Evolutionary conservation across 2,329 filamentous ascomycete genomes (phyloP).

Genomic region (Neonectria magnoliae): DNA sequence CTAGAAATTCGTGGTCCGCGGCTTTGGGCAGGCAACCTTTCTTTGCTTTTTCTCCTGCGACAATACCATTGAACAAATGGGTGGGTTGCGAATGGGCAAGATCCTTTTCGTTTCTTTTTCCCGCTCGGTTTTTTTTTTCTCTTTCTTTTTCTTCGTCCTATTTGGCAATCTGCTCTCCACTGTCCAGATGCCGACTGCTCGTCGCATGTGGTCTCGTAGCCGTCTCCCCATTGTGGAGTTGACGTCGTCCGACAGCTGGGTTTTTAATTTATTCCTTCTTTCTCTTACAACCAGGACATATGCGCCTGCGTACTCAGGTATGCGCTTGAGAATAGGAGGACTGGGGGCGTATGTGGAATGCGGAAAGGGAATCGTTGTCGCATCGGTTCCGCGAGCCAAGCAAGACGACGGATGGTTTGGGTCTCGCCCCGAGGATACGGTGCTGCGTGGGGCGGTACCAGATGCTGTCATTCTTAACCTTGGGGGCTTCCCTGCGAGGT

Average conservation of each 20-base stretch:
- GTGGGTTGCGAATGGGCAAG: neutral
- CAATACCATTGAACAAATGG: neutral
- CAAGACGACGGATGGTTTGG: neutral
- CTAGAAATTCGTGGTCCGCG: neutral
- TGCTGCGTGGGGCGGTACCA: neutral
- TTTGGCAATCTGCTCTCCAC: neutral
- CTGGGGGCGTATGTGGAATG: neutral
- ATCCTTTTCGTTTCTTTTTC: slow-evolving; percentile 4
- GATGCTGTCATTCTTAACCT: neutral
- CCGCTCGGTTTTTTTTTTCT: slow-evolving; percentile 1
- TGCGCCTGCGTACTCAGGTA: neutral
- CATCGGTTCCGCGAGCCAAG: neutral
- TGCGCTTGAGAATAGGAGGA: neutral
- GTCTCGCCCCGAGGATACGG: neutral
- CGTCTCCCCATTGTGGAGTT: slow-evolving; percentile 29
- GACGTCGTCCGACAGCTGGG: slow-evolving; percentile 13
- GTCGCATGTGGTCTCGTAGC: neutral
- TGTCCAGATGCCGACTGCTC: neutral
- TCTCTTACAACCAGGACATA: neutral
- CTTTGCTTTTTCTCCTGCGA: neutral
- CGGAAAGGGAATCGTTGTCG: neutral
- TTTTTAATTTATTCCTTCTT: slow-evolving; percentile 15
- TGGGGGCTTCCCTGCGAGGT: neutral
- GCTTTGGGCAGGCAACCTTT: neutral
- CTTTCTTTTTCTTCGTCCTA: neutral